Conservation (phyloP, 1,284 basidiomycete genomes). For the Coriolopsis trogii region DNA sequence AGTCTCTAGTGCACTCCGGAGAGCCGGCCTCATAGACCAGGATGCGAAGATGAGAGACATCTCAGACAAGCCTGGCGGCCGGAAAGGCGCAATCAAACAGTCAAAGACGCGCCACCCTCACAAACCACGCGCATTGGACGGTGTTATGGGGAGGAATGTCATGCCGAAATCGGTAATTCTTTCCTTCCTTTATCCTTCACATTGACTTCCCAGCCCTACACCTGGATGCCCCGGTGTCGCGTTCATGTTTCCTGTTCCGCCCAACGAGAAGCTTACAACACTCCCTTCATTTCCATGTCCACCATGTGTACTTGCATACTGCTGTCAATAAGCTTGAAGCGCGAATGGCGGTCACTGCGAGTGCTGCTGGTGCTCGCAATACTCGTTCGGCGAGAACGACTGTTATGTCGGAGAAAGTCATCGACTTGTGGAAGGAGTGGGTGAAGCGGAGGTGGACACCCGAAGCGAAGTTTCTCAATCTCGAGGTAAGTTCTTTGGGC, state of each 20-base stretch:
- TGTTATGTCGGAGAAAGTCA: conserved; percentile 36
- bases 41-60: conserved; percentile 73
- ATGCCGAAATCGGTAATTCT: conserved; percentile 59
- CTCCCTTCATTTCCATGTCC: conserved; percentile 31
- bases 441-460: conserved; percentile 72
- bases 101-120: conserved; percentile 65
- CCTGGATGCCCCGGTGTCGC: conserved; percentile 30
- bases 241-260: conserved; percentile 36
- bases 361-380: background rate
- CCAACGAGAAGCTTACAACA: conserved; percentile 44
- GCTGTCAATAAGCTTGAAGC: conserved; percentile 33
- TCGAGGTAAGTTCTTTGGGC: conserved; percentile 61
- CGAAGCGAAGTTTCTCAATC: conserved; percentile 72
- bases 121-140: conserved; percentile 59
- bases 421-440: conserved; percentile 73
- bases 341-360: conserved; percentile 44
- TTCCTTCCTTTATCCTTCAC: conserved; percentile 21
- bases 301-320: conserved; percentile 26
- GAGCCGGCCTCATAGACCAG: conserved; percentile 71
- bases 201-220: conserved; percentile 37
- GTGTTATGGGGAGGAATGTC: conserved; percentile 50
- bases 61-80: conserved; percentile 65
- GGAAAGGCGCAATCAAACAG: conserved; percentile 60
- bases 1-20: conserved; percentile 61
- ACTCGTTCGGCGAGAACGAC: conserved; percentile 31